These are phyloP conservation scores for Quercus gilva DNA, from an alignment of 306 rosid genomes.

Conservation along the genomic window DNA sequence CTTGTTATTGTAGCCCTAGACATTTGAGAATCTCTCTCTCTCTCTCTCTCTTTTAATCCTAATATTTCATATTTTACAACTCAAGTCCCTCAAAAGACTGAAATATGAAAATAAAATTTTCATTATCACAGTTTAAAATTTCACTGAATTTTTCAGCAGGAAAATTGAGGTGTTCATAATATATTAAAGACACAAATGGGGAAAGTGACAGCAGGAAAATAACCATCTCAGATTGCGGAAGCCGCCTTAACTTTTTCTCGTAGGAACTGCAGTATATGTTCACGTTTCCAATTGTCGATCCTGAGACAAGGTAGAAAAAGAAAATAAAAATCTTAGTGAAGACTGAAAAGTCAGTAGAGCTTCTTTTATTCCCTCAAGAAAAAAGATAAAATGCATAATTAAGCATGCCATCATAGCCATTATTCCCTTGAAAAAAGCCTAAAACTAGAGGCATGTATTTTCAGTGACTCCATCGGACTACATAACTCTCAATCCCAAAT, in stretches of 20 bases:
- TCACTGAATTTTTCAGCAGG: conserved; percentile 2
- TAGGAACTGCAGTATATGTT: conserved; percentile 84
- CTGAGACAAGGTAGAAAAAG: conserved; percentile 34
- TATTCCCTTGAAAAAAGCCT: not conserved
- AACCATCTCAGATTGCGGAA: conserved; percentile 46
- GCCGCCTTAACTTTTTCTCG: conserved; percentile 65
- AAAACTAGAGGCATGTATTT: not conserved
- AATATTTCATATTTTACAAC: not conserved
- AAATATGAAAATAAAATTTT: not conserved
- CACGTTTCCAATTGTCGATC: conserved; percentile 95
- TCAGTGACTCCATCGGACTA: not conserved
- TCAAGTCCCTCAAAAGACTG: not conserved
- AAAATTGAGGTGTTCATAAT: not conserved
- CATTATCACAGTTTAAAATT: conserved; percentile 6
- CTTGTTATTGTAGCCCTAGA: too few relatives aligned
- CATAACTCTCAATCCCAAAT: not conserved
- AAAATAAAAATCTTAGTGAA: not conserved
- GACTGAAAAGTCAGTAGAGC: not conserved
- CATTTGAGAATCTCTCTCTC: too few relatives aligned
- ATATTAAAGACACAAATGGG: not conserved
- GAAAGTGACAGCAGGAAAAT: not conserved
- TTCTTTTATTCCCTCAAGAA: not conserved
- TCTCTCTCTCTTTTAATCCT: too few relatives aligned
- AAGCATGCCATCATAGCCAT: not conserved
- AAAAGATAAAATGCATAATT: not conserved